These are phyloP conservation scores for Mortierella sp. DNA, from an alignment of 371 early-diverging fungal genomes.

Conservation along the genomic window DNA sequence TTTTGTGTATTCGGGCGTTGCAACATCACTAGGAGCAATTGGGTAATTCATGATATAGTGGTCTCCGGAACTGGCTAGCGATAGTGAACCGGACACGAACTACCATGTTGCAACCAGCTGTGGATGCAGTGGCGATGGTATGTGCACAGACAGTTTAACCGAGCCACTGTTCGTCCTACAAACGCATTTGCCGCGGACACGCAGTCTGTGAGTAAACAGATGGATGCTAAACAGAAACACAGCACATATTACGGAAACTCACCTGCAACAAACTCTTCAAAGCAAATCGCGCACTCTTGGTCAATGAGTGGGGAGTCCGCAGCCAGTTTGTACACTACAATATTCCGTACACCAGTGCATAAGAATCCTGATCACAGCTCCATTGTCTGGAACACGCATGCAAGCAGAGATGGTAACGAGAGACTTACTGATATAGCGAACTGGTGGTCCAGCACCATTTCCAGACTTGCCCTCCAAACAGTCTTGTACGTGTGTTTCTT, in stretches of 20 bases:
- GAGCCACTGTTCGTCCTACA: slow-evolving; percentile 75
- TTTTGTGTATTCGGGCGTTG: background rate
- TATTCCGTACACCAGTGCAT: background rate
- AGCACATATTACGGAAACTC: slow-evolving; percentile 2
- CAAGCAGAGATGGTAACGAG: slow-evolving; percentile 7
- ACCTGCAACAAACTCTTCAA: slow-evolving; percentile 86
- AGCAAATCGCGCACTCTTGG: slow-evolving; percentile 91
- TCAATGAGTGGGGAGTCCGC: slow-evolving; percentile 69
- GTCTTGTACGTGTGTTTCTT: slow-evolving; percentile 82
- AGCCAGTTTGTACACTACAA: slow-evolving; percentile 65
- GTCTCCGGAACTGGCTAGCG: slow-evolving; percentile 24
- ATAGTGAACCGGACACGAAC: slow-evolving; percentile 81
- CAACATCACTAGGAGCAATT: too few species aligned
- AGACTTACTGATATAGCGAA: slow-evolving; percentile 75
- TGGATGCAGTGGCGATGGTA: slow-evolving; percentile 85
- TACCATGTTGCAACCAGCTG: slow-evolving; percentile 76
- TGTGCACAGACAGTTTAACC: slow-evolving; percentile 88
- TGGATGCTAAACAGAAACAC: background rate
- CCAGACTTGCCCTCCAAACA: slow-evolving; percentile 70
- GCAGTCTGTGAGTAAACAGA: background rate
- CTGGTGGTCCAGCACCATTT: slow-evolving; percentile 55
- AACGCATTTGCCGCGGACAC: background rate
- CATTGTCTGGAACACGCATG: background rate
- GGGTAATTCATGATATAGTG: background rate
- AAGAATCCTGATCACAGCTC: background rate